Evolutionary conservation across 352 stramenopile species (phyloP).

Genomic region (Phytophthora aleatoria): DNA sequence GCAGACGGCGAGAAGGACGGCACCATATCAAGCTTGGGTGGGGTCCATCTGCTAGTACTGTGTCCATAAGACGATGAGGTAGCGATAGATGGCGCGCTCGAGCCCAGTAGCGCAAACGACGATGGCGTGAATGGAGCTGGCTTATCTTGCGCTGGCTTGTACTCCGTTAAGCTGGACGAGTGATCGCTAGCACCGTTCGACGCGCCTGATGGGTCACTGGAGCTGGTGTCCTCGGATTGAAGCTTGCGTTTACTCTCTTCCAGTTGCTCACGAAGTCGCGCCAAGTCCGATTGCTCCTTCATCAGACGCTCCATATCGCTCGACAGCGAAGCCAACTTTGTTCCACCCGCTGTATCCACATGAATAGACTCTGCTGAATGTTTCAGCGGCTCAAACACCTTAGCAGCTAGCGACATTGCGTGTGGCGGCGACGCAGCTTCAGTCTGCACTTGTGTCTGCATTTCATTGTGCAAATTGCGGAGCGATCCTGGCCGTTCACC

Average conservation of each 20-base stretch:
- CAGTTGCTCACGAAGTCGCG: constrained; percentile 56
- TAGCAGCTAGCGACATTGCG: constrained; percentile 40
- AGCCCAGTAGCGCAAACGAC: constrained; percentile 27
- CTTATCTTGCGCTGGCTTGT: constrained; percentile 29
- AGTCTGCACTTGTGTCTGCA: constrained; percentile 8
- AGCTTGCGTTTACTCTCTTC: constrained; percentile 76
- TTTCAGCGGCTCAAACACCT: constrained; percentile 47
- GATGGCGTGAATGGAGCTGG: constrained; percentile 31
- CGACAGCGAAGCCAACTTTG: constrained; percentile 30
- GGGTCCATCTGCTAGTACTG: constrained; percentile 29
- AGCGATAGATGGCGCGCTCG: constrained; percentile 1
- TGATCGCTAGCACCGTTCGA: constrained; percentile 12
- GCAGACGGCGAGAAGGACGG: constrained; percentile 35
- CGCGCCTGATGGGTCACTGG: constrained; percentile 9
- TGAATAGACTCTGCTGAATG: constrained; percentile 8
- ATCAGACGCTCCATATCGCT: constrained; percentile 64
- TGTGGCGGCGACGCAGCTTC: constrained; percentile 9
- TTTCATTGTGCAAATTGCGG: constrained; percentile 18
- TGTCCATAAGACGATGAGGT: constrained; percentile 15
- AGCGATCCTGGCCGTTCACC: constrained; percentile 37
- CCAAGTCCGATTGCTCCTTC: constrained; percentile 75
- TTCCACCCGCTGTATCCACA: constrained; percentile 4
- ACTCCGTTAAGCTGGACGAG: constrained; percentile 20
- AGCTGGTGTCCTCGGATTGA: constrained; percentile 34
- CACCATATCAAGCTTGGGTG: constrained; percentile 36